A percentile compares a stretch with the other conserved stretches of the same genome.
Conservation (phyloP, 2,329 filamentous ascomycete species). For the Sporothrix euskadiensis region DNA sequence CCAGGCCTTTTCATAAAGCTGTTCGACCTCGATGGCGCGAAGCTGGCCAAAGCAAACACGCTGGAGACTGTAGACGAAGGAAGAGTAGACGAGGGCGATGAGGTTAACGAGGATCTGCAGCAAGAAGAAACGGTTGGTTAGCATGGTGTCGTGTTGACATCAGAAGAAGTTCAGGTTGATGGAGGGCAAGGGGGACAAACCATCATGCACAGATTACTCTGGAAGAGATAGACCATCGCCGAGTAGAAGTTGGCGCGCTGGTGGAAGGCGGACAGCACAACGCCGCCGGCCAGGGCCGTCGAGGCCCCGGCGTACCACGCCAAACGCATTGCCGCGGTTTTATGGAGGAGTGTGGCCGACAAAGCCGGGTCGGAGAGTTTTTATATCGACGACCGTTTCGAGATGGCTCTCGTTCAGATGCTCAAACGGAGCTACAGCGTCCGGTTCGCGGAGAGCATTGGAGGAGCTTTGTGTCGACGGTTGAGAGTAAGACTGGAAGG, state of each 20-base stretch:
- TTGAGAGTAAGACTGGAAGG: neutral
- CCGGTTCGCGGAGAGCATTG: constrained; percentile 19
- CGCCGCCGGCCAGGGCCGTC: constrained; percentile 76
- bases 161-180: neutral
- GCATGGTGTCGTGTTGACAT: neutral
- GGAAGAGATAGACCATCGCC: constrained; percentile 91
- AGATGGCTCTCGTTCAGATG: constrained; percentile 18
- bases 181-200: constrained; percentile 49
- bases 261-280: constrained; percentile 87
- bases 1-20: constrained; percentile 97
- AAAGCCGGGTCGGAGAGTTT: neutral
- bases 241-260: constrained; percentile 98
- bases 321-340: constrained; percentile 54
- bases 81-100: constrained; percentile 75
- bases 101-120: constrained; percentile 85
- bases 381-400: neutral
- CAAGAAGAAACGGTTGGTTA: neutral
- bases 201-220: constrained; percentile 94
- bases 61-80: constrained; percentile 82
- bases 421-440: constrained; percentile 21
- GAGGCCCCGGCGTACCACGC: constrained; percentile 68
- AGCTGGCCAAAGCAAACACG: constrained; percentile 86
- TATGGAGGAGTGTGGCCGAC: neutral
- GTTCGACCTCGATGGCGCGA: constrained; percentile 91
- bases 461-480: neutral